A percentile compares a stretch with the other conserved stretches of the same genome.
Conservation (phyloP, 2,329 filamentous ascomycete genomes). For the Macrophomina tecta region DNA sequence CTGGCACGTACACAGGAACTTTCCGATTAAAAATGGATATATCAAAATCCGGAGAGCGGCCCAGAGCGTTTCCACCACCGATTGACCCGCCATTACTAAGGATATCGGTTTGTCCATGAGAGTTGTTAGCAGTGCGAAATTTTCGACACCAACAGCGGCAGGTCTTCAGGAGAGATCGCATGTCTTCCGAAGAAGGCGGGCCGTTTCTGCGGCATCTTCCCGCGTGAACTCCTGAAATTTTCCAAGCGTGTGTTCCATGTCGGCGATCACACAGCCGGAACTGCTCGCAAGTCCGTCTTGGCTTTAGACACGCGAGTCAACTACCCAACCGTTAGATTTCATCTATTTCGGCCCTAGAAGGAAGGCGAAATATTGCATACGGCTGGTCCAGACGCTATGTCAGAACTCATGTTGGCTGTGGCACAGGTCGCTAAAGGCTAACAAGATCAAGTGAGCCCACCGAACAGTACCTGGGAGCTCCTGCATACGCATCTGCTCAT, state of each 20-base stretch:
- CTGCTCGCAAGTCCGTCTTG: constrained; percentile 21
- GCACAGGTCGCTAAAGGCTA: constrained; percentile 5
- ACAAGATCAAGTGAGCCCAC: constrained; percentile 8
- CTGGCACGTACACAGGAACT: too few species aligned
- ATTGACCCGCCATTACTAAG: too few species aligned
- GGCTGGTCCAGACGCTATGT: not conserved
- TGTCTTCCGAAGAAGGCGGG: not conserved
- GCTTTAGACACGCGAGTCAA: constrained; percentile 1
- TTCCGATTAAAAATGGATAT: too few species aligned
- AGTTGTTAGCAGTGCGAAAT: too few species aligned
- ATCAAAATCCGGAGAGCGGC: too few species aligned
- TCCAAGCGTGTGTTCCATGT: constrained; percentile 5
- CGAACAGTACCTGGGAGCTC: constrained; percentile 12
- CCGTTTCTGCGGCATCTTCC: constrained; percentile 13
- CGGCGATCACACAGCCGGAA: constrained; percentile 7
- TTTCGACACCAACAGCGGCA: not conserved
- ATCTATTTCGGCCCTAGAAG: not conserved
- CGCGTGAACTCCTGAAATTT: not conserved
- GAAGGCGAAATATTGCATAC: not conserved
- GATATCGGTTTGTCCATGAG: too few species aligned
- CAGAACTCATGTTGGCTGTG: constrained; percentile 2
- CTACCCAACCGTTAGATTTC: not conserved
- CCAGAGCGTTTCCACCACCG: too few species aligned
- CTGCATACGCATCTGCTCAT: constrained; percentile 13
- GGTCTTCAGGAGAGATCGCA: not conserved